Conservation (phyloP, 495 filamentous ascomycete genomes). For the Hypoxylon rickii region DNA sequence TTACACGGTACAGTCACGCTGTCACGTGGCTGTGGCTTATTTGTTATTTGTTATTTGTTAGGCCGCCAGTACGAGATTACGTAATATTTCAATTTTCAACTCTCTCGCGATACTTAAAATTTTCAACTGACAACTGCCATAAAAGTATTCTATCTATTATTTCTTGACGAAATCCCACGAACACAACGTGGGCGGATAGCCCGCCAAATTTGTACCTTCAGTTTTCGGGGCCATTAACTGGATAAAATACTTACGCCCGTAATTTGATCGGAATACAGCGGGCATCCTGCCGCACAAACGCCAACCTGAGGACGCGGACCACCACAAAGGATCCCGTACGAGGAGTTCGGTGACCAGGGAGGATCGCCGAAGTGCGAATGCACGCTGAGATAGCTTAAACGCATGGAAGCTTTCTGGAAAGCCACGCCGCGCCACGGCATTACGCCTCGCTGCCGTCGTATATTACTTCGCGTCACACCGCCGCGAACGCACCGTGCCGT, state of each 20-base stretch:
- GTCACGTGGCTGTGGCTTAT: no score
- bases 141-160: no score
- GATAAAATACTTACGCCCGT: slow-evolving; percentile 11
- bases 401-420: slow-evolving; percentile 31
- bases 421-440: slow-evolving; percentile 5
- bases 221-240: slow-evolving; percentile 1
- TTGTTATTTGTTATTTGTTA: no score
- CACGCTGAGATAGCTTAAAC: no score
- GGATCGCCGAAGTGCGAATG: neutral
- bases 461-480: slow-evolving; percentile 8
- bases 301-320: neutral
- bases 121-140: neutral
- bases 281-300: slow-evolving; percentile 4
- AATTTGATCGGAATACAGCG: neutral
- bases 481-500: slow-evolving; percentile 24
- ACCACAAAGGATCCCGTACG: no score
- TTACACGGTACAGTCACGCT: slow-evolving; percentile 4
- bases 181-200: neutral
- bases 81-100: neutral
- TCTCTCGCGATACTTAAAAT: neutral
- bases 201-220: slow-evolving; percentile 14
- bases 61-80: no score
- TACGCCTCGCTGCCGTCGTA: slow-evolving; percentile 6
- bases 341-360: neutral
- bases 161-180: no score